Conservation (phyloP, 139 green algal species). For the Auxenochlorella pyrenoidosa region DNA sequence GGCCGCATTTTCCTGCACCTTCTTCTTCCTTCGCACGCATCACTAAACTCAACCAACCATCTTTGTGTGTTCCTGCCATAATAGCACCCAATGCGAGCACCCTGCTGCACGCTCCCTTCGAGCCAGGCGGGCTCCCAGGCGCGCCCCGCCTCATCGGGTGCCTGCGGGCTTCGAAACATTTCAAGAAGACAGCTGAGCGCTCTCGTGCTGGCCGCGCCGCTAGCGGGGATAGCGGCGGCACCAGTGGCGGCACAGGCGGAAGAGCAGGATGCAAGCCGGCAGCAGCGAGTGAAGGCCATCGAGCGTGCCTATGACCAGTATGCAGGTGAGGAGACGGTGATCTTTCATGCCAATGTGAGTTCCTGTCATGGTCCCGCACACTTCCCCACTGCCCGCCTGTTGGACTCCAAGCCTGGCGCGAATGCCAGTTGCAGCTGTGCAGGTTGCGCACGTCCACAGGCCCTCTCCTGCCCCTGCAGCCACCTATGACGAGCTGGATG, state of each 20-base stretch:
- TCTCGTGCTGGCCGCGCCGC: neutral
- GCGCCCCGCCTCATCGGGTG: neutral
- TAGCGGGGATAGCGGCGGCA: neutral
- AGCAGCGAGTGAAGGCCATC: neutral
- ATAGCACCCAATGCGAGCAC: too few species aligned
- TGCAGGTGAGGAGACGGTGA: neutral
- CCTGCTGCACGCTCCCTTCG: too few species aligned
- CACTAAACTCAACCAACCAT: too few species aligned
- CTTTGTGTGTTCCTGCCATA: too few species aligned
- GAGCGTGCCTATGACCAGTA: conserved; percentile 28
- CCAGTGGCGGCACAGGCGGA: neutral
- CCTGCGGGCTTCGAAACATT: neutral
- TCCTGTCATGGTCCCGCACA: neutral
- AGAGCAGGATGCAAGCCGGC: neutral
- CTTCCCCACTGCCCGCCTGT: neutral
- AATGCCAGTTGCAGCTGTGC: too few species aligned
- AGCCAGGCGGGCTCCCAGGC: neutral
- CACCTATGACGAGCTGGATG: conserved; percentile 73
- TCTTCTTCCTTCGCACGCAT: too few species aligned
- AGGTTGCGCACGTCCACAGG: neutral
- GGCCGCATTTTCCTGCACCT: too few species aligned
- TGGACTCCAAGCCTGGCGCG: too few species aligned
- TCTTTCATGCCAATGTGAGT: too few species aligned
- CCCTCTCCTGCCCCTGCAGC: neutral
- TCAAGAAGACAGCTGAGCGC: neutral